Conservation (phyloP, 1,139 yeast species). For the Sugiyamaella grinbergsii region DNA sequence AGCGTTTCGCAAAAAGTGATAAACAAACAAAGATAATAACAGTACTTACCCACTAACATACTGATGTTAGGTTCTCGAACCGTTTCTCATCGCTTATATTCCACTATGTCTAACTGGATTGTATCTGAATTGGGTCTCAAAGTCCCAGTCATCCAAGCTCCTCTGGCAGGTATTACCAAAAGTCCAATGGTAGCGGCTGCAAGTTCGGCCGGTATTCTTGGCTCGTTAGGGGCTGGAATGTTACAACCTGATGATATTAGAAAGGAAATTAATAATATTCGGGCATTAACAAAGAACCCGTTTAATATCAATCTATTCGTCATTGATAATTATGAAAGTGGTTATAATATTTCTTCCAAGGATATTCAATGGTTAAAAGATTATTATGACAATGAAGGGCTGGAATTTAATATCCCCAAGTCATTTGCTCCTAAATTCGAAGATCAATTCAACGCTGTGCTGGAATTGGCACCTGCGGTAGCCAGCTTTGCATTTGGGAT, state of each 20-base stretch:
- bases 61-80: neutral
- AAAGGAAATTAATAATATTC: slow-evolving; percentile 25
- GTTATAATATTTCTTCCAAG: slow-evolving; percentile 19
- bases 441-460: slow-evolving; percentile 28
- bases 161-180: slow-evolving; percentile 54
- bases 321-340: slow-evolving; percentile 21
- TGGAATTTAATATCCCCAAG: slow-evolving; percentile 23
- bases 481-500: slow-evolving; percentile 51
- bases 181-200: slow-evolving; percentile 47
- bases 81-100: neutral
- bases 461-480: slow-evolving; percentile 40
- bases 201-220: slow-evolving; percentile 49
- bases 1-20: no score
- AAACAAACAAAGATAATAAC: no score
- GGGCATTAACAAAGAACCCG: slow-evolving; percentile 28
- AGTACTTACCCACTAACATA: no score
- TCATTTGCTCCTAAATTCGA: slow-evolving; percentile 28
- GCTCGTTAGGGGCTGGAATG: slow-evolving; percentile 50
- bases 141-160: slow-evolving; percentile 51
- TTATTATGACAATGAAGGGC: slow-evolving; percentile 20
- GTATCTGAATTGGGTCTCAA: slow-evolving; percentile 25
- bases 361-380: slow-evolving; percentile 25
- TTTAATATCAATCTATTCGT: slow-evolving; percentile 48
- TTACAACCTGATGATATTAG: slow-evolving; percentile 36
- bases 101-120: slow-evolving; percentile 7